phyloP scores from a whole-genome alignment of 1,139 yeast species.

The Candida anutae region DNA sequence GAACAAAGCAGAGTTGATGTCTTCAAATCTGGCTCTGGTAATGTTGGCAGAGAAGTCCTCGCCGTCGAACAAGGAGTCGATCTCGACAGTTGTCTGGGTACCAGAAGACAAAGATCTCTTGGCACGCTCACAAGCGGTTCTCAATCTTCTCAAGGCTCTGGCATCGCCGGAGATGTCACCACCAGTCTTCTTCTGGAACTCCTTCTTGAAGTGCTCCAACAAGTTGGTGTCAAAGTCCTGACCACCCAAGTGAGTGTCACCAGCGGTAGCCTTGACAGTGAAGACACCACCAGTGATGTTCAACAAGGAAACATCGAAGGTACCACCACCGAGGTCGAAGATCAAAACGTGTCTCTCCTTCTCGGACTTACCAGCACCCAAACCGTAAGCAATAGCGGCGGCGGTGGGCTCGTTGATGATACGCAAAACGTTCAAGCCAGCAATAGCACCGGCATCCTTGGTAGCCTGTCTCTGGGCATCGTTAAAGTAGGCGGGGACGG shows the following conservation, averaged over 20 bases:
- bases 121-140: conserved; percentile 99
- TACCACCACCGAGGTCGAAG: conserved; percentile 98
- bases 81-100: conserved; percentile 94
- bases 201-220: conserved; percentile 88
- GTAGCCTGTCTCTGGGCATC: conserved; percentile 98
- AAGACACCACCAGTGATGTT: conserved; percentile 98
- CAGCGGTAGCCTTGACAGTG: conserved; percentile 99
- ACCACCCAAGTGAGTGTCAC: conserved; percentile 99
- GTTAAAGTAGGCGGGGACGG: conserved; percentile 96
- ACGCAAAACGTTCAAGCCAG: conserved; percentile 93
- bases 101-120: conserved; percentile 98
- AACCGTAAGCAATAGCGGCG: conserved; percentile 98
- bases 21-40: conserved; percentile 99
- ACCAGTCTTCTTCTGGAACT: conserved; percentile 96
- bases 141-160: conserved; percentile 96
- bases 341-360: conserved; percentile 86
- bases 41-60: conserved; percentile 93
- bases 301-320: conserved; percentile 94
- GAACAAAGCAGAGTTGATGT: conserved; percentile 91
- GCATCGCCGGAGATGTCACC: conserved; percentile 85
- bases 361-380: conserved; percentile 87
- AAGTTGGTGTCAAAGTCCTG: conserved; percentile 98
- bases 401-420: conserved; percentile 98
- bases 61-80: conserved; percentile 95
- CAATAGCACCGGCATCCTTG: conserved; percentile 97